These are phyloP conservation scores for Ogataea hybrid DNA, from an alignment of 1,139 yeast species.

Conservation along the genomic window DNA sequence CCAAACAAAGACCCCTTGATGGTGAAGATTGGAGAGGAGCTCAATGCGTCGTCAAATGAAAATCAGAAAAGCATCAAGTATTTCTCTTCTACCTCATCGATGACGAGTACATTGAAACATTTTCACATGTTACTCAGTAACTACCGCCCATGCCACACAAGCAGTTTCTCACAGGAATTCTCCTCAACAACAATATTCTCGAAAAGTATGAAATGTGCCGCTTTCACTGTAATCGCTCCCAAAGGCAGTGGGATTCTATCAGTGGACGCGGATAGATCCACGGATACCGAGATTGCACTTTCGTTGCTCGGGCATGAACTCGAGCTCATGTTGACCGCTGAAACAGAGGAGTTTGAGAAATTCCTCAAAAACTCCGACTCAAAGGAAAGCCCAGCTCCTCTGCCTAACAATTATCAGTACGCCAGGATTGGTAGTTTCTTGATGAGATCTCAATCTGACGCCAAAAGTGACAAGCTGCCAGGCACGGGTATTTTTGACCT, in stretches of 20 bases:
- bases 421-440: conserved; percentile 66
- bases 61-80: conserved; percentile 35
- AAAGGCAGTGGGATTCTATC: conserved; percentile 50
- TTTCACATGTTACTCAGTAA: conserved; percentile 70
- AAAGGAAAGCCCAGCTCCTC: conserved; percentile 16
- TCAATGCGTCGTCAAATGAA: conserved; percentile 14
- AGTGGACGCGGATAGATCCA: conserved; percentile 67
- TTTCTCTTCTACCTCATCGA: conserved; percentile 83
- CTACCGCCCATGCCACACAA: conserved; percentile 48
- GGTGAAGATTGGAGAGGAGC: conserved; percentile 43
- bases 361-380: conserved; percentile 18
- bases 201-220: conserved; percentile 37
- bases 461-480: conserved; percentile 72
- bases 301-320: conserved; percentile 76
- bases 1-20: conserved; percentile 64
- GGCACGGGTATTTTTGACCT: conserved; percentile 92
- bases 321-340: conserved; percentile 69
- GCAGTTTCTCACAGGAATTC: conserved; percentile 44
- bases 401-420: conserved; percentile 57
- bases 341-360: conserved; percentile 33
- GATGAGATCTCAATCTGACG: conserved; percentile 90
- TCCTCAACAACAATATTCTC: conserved; percentile 34
- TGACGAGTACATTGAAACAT: conserved; percentile 75
- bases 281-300: conserved; percentile 69
- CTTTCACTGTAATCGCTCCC: conserved; percentile 40